These are phyloP conservation scores for Leishmania major DNA, from an alignment of 208 protist species.

Conservation along the genomic window DNA sequence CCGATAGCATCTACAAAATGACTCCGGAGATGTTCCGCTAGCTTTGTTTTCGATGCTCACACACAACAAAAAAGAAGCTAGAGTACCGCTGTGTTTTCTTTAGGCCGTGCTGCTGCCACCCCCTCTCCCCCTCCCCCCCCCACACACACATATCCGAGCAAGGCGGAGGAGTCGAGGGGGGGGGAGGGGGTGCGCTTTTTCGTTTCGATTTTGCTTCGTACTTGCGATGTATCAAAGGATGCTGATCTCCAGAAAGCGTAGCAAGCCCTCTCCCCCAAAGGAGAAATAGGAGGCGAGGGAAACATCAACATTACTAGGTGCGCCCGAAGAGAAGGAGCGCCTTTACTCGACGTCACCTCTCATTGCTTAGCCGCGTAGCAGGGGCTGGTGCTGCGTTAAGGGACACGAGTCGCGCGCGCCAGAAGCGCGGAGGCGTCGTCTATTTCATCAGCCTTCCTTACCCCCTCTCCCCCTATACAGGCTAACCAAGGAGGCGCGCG, in stretches of 20 bases:
- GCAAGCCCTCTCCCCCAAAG: background rate
- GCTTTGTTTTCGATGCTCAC: background rate
- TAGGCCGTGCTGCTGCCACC: background rate
- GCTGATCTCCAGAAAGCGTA: background rate
- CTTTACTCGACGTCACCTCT: background rate
- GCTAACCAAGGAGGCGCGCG: background rate
- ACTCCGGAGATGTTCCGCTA: conserved; percentile 77
- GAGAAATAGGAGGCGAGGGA: background rate
- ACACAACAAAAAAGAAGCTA: background rate
- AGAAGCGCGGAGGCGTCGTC: background rate
- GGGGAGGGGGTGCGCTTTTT: background rate
- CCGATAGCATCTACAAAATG: conserved; percentile 87
- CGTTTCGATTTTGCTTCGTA: background rate
- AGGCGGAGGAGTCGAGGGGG: background rate
- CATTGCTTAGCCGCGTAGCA: background rate
- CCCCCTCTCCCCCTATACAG: background rate
- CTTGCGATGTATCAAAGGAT: background rate
- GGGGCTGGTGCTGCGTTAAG: background rate
- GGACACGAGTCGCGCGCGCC: background rate
- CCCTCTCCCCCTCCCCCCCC: background rate
- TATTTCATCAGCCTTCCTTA: background rate
- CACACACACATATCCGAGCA: background rate
- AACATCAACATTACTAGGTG: background rate
- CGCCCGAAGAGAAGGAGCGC: background rate
- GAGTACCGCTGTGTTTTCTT: background rate